Evolutionary conservation across 352 stramenopile species (phyloP).

Genomic region (Phytopythium montanum): DNA sequence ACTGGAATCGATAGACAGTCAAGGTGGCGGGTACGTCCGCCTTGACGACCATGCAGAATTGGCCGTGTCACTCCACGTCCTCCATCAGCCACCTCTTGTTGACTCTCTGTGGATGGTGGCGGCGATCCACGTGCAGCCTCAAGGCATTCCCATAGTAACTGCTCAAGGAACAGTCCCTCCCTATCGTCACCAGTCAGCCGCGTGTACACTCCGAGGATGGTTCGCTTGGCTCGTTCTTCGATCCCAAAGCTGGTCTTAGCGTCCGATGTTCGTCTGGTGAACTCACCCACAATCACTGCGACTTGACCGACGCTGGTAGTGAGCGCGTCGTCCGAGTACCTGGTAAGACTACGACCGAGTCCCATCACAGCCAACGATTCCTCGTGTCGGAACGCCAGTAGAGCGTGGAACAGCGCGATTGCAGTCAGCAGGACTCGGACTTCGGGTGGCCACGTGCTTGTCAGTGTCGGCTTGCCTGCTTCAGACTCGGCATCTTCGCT

Average conservation of each 20-base stretch:
- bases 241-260: neutral
- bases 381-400: neutral
- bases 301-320: neutral
- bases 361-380: neutral
- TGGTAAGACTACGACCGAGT: neutral
- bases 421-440: neutral
- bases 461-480: neutral
- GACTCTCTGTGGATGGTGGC: neutral
- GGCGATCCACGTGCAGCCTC: neutral
- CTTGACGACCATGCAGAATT: neutral
- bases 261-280: neutral
- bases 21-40: neutral
- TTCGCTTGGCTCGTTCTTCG: neutral
- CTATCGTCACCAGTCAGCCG: neutral
- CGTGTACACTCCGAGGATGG: neutral
- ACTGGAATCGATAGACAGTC: neutral
- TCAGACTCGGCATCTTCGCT: neutral
- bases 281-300: neutral
- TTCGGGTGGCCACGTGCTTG: neutral
- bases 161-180: neutral
- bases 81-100: neutral
- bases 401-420: neutral
- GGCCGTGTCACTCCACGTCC: neutral
- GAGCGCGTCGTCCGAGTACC: constrained; percentile 1
- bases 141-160: neutral